phyloP scores from a whole-genome alignment of 1,284 basidiomycete genomes.

The Ceratobasidium sp. region DNA sequence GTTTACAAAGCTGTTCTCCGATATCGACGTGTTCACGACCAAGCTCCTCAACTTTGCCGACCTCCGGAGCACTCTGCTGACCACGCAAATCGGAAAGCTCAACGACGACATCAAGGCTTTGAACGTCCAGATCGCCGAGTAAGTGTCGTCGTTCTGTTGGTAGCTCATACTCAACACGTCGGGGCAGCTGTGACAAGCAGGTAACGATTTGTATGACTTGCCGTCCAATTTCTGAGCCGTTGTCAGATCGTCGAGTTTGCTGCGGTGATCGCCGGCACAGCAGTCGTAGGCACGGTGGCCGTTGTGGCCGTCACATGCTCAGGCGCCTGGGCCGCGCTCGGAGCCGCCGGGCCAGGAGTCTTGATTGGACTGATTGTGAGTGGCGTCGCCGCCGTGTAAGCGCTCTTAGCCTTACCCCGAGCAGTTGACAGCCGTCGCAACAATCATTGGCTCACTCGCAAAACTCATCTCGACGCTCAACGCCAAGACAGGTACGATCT shows the following conservation, averaged over 20 bases:
- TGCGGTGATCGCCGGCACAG: background rate
- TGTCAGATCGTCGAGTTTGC: slow-evolving; percentile 14
- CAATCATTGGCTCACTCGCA: slow-evolving; percentile 9
- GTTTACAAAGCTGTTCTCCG: background rate
- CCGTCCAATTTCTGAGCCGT: background rate
- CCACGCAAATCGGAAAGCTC: background rate
- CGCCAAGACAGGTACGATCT: background rate
- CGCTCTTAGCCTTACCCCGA: background rate
- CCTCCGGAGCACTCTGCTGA: background rate
- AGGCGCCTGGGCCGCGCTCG: background rate
- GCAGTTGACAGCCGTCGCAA: background rate
- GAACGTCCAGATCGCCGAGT: slow-evolving; percentile 5
- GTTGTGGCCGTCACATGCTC: background rate
- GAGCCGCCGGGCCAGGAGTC: slow-evolving; percentile 20
- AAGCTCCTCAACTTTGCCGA: background rate
- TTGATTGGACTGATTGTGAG: slow-evolving; percentile 12
- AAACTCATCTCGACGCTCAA: slow-evolving; percentile 15
- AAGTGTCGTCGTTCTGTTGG: background rate
- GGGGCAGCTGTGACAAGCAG: slow-evolving; percentile 10
- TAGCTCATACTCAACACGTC: slow-evolving; percentile 1
- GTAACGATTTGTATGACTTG: slow-evolving; percentile 8
- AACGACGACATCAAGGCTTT: background rate
- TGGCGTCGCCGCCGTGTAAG: background rate
- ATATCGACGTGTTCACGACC: slow-evolving; percentile 4
- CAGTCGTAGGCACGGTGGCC: background rate